phyloP scores from a whole-genome alignment of 2,329 filamentous ascomycete species.

The Scorias spongiosa region DNA sequence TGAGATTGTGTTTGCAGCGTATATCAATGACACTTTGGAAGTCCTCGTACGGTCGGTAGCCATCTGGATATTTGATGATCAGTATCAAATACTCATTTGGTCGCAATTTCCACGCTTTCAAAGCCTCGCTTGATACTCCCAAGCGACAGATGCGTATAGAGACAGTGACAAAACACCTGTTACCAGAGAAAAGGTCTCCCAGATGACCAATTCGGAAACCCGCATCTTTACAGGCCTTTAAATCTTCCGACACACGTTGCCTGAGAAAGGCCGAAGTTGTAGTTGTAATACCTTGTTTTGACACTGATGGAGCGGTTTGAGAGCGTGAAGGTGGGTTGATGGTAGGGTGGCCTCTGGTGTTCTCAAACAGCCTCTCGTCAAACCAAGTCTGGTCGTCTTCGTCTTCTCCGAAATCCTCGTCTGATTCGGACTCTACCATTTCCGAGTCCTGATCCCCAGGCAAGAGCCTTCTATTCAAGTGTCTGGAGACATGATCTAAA shows the following conservation, averaged over 20 bases:
- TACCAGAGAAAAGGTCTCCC: constrained; percentile 33
- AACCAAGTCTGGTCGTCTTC: constrained; percentile 21
- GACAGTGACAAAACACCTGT: constrained; percentile 43
- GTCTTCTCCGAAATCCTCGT: constrained; percentile 20
- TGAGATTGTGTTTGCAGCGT: constrained; percentile 25
- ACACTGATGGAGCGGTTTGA: neutral
- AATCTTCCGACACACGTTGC: constrained; percentile 32
- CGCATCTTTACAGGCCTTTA: constrained; percentile 43
- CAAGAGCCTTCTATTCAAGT: constrained; percentile 28
- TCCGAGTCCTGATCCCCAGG: constrained; percentile 26
- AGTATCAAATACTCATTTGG: constrained; percentile 56
- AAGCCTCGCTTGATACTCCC: constrained; percentile 55
- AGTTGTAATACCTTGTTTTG: neutral
- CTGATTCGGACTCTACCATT: constrained; percentile 9
- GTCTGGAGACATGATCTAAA: constrained; percentile 30
- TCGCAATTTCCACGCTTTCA: constrained; percentile 62
- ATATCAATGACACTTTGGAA: constrained; percentile 29
- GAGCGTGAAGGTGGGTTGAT: neutral
- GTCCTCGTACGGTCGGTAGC: constrained; percentile 46
- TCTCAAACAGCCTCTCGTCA: constrained; percentile 25
- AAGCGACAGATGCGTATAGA: constrained; percentile 57
- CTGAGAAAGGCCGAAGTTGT: constrained; percentile 4
- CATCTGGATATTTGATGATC: constrained; percentile 48
- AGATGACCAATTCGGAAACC: constrained; percentile 58
- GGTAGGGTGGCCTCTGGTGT: constrained; percentile 13